Conservation (phyloP, 2,329 filamentous ascomycete genomes). For the Penicillium verrucosum region DNA sequence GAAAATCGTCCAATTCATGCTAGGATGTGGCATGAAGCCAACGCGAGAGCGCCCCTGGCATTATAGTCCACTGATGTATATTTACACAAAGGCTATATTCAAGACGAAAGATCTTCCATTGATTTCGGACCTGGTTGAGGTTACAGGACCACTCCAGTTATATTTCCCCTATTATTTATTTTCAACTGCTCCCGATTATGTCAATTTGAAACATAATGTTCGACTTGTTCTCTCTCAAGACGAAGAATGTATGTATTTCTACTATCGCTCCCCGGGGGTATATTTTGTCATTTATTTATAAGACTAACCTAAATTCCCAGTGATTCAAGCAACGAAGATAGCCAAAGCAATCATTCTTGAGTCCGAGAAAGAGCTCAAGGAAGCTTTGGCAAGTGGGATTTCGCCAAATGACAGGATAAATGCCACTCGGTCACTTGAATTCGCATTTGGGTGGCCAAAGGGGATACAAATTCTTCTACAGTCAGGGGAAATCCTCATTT, state of each 20-base stretch:
- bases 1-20: not conserved
- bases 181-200: not conserved
- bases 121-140: not conserved
- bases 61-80: not conserved
- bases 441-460: slow-evolving; percentile 6
- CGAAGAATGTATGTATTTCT: not conserved
- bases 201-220: not conserved
- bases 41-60: not conserved
- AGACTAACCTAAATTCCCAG: not conserved
- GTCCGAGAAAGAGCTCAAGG: not conserved
- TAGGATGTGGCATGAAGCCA: not conserved
- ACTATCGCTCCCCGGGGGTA: too few relatives aligned
- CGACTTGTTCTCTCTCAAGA: not conserved
- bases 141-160: not conserved
- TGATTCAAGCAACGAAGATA: not conserved
- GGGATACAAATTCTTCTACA: slow-evolving; percentile 2
- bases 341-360: not conserved
- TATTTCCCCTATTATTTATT: rapidly evolving
- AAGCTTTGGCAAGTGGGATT: not conserved
- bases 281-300: too few relatives aligned
- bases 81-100: not conserved
- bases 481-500: not conserved
- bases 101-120: not conserved
- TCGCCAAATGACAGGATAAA: not conserved
- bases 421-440: not conserved